Conservation (phyloP, 768 basidiomycete genomes). For the Hypsizygus marmoreus region DNA sequence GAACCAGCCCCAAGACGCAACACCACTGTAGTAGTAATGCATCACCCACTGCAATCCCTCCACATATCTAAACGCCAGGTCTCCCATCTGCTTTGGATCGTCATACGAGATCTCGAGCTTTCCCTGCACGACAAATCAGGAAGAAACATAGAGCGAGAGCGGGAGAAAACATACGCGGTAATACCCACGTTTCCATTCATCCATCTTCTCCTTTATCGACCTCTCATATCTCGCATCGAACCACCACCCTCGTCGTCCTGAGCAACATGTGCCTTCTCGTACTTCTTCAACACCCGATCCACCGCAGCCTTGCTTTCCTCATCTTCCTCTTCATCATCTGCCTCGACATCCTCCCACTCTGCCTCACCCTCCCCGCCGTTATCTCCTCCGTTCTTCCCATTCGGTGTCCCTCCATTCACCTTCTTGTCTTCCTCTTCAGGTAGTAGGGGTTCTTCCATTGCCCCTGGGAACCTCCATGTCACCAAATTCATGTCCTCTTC, state of each 20-base stretch:
- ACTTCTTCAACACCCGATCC: constrained; percentile 83
- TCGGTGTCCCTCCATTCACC: constrained; percentile 20
- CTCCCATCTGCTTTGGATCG: constrained; percentile 64
- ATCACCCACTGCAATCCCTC: constrained; percentile 99
- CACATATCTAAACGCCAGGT: constrained; percentile 78
- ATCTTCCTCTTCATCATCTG: constrained; percentile 70
- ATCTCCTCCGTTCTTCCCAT: constrained; percentile 28
- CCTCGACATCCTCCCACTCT: constrained; percentile 60
- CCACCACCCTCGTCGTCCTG: constrained; percentile 71
- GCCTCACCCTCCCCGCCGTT: constrained; percentile 39
- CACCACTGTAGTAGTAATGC: constrained; percentile 98
- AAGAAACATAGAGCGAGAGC: not conserved
- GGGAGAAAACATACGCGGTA: constrained; percentile 62
- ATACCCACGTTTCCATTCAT: constrained; percentile 89
- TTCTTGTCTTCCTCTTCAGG: constrained; percentile 28
- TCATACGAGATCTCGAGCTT: constrained; percentile 85
- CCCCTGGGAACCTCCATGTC: constrained; percentile 62
- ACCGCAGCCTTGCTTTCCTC: constrained; percentile 74
- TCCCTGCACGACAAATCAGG: constrained; percentile 46
- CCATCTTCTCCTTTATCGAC: constrained; percentile 80
- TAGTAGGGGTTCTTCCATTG: constrained; percentile 28
- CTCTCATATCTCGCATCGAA: constrained; percentile 81
- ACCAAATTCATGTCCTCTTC: constrained; percentile 79
- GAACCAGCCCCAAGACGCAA: constrained; percentile 99
- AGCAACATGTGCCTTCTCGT: constrained; percentile 78